These are phyloP conservation scores for Podosphaera xanthii DNA, from an alignment of 2,329 filamentous ascomycete species.

Conservation along the genomic window DNA sequence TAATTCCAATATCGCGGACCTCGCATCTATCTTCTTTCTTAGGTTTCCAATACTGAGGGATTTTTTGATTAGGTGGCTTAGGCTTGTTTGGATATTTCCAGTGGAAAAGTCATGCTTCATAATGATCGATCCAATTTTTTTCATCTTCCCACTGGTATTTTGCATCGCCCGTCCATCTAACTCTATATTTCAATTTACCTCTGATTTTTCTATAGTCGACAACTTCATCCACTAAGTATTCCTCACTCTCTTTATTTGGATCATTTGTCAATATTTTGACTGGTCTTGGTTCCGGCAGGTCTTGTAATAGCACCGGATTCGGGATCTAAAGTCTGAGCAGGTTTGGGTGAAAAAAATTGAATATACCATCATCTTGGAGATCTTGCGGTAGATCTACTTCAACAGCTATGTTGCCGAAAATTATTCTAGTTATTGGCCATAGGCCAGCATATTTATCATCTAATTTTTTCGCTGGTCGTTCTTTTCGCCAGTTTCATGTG, in stretches of 20 bases:
- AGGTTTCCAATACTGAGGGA: neutral
- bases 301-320: neutral
- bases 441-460: constrained; percentile 1
- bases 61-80: neutral
- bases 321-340: neutral
- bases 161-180: neutral
- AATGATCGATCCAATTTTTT: neutral
- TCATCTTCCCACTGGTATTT: neutral
- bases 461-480: neutral
- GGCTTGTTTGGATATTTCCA: neutral
- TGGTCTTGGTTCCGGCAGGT: neutral
- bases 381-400: neutral
- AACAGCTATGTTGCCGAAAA: neutral
- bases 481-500: neutral
- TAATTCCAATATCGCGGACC: neutral
- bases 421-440: neutral
- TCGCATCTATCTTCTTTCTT: neutral
- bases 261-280: neutral
- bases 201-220: neutral
- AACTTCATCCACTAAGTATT: neutral
- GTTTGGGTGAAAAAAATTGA: neutral
- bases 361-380: neutral
- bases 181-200: neutral
- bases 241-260: neutral
- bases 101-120: neutral